A percentile compares a stretch with the other conserved stretches of the same genome.
Conservation (phyloP, 2,329 filamentous ascomycete species). For the Ambrosiella beaveri region DNA sequence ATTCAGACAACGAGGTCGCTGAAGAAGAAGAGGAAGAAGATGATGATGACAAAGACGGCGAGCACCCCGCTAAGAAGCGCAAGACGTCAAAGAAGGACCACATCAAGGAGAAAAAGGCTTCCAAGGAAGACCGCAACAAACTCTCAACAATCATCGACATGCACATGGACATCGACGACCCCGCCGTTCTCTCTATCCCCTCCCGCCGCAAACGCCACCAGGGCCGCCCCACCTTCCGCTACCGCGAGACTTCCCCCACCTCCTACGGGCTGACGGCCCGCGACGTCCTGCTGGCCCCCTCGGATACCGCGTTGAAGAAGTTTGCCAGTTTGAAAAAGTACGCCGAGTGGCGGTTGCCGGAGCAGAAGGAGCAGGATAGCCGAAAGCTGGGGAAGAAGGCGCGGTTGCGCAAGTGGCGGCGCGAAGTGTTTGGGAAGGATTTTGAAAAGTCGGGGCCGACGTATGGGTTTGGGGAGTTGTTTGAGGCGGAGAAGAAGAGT, state of each 20-base stretch:
- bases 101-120: conserved; percentile 45
- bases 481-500: conserved; percentile 18
- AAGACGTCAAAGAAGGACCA: conserved; percentile 44
- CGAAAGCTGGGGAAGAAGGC: conserved; percentile 89
- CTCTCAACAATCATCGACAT: conserved; percentile 77
- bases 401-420: conserved; percentile 68
- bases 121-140: conserved; percentile 64
- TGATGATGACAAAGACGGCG: conserved; percentile 22
- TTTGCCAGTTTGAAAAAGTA: conserved; percentile 92
- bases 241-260: conserved; percentile 83
- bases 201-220: conserved; percentile 13
- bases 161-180: conserved; percentile 56
- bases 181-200: conserved; percentile 31
- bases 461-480: conserved; percentile 34
- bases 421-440: conserved; percentile 43
- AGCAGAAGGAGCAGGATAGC: conserved; percentile 78
- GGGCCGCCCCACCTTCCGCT: conserved; percentile 48
- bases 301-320: conserved; percentile 70
- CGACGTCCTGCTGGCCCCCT: conserved; percentile 79
- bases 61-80: conserved; percentile 34
- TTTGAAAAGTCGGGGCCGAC: conserved; percentile 39
- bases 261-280: conserved; percentile 76
- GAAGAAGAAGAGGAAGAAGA: conserved; percentile 16
- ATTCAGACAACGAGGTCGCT: conserved; percentile 24
- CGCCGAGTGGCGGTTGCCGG: conserved; percentile 68